Evolutionary conservation across 768 basidiomycete species (phyloP).

Genomic region (Tricholoma furcatifolium): DNA sequence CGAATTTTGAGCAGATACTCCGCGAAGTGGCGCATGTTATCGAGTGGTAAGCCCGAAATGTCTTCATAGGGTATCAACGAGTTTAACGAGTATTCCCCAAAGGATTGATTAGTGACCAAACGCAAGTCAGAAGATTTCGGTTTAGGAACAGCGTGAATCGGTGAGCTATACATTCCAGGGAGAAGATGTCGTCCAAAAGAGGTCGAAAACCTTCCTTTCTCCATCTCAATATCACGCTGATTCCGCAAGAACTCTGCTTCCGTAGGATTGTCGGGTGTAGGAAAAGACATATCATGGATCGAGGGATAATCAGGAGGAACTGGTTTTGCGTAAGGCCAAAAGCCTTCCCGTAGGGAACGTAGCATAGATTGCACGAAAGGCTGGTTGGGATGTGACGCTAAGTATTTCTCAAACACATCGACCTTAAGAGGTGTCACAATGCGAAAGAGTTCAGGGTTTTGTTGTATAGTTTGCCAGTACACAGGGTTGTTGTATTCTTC

Average conservation of each 20-base stretch:
- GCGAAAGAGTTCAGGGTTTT: too few relatives aligned
- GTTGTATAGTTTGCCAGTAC: background rate
- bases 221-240: too few relatives aligned
- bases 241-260: background rate
- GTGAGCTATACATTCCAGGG: constrained; percentile 50
- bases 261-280: background rate
- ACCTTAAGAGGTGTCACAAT: background rate
- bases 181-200: constrained; percentile 33
- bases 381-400: background rate
- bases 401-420: background rate
- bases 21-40: too few relatives aligned
- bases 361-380: background rate
- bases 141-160: constrained; percentile 42
- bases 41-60: too few relatives aligned
- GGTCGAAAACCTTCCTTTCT: constrained; percentile 24
- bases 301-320: background rate
- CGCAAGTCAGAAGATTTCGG: constrained; percentile 29
- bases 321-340: background rate
- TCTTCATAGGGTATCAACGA: constrained; percentile 26
- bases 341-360: background rate
- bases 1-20: constrained; percentile 14
- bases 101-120: constrained; percentile 38
- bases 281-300: background rate
- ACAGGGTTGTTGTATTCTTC: background rate
- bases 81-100: constrained; percentile 33